Percentiles rank a stretch among this genome's conserved stretches.
These are phyloP conservation scores for Alternaria triticimaculans DNA, from an alignment of 2,329 filamentous ascomycete genomes.

Conservation along the genomic window DNA sequence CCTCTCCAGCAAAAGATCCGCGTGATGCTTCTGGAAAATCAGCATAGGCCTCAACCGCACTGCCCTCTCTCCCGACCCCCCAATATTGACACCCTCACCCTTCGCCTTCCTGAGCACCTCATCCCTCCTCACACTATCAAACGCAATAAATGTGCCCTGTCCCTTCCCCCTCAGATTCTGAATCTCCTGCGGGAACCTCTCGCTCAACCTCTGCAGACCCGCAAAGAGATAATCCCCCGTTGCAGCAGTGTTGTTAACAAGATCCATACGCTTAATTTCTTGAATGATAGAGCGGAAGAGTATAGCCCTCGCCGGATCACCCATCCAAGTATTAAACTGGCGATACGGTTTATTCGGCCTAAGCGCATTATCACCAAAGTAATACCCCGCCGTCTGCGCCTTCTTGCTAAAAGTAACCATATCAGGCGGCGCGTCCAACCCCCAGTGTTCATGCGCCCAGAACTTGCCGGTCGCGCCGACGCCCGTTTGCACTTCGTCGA, in stretches of 20 bases:
- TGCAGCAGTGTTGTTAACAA: slow-evolving; percentile 79
- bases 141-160: slow-evolving; percentile 91
- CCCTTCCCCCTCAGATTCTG: slow-evolving; percentile 85
- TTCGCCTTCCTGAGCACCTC: slow-evolving; percentile 81
- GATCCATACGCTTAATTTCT: slow-evolving; percentile 76
- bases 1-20: slow-evolving; percentile 79
- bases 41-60: slow-evolving; percentile 88
- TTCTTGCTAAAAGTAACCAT: slow-evolving; percentile 97
- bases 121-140: slow-evolving; percentile 82
- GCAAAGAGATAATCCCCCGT: slow-evolving; percentile 80
- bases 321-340: slow-evolving; percentile 99
- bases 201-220: slow-evolving; percentile 70
- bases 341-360: slow-evolving; percentile 92
- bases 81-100: slow-evolving; percentile 83
- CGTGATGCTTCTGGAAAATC: slow-evolving; percentile 90
- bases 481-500: slow-evolving; percentile 93
- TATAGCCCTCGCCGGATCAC: slow-evolving; percentile 82
- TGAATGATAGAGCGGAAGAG: slow-evolving; percentile 86
- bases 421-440: slow-evolving; percentile 78
- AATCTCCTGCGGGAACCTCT: slow-evolving; percentile 78
- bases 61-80: slow-evolving; percentile 76
- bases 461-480: slow-evolving; percentile 92
- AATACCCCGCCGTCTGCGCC: slow-evolving; percentile 92
- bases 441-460: slow-evolving; percentile 98
- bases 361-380: slow-evolving; percentile 80